These are phyloP conservation scores for Thalassiosira mediterranea DNA, from an alignment of 352 stramenopile genomes.

Conservation along the genomic window DNA sequence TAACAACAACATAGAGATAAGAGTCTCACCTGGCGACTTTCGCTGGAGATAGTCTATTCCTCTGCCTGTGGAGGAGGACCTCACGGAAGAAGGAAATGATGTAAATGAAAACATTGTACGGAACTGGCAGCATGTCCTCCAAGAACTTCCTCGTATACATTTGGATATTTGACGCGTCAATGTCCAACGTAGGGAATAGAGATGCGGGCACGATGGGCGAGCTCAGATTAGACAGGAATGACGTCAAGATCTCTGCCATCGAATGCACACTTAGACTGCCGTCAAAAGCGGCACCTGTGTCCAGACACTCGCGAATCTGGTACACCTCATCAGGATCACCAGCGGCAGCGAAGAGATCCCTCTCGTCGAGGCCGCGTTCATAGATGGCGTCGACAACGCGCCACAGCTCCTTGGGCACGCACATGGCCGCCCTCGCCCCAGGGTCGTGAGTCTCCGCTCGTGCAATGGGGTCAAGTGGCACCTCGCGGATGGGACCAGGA, in stretches of 20 bases:
- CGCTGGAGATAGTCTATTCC: conserved; percentile 72
- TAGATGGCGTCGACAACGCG: conserved; percentile 96
- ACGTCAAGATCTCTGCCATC: conserved; percentile 89
- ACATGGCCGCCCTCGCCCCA: conserved; percentile 72
- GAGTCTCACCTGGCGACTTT: conserved; percentile 71
- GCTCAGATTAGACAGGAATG: conserved; percentile 90
- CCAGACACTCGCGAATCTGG: conserved; percentile 89
- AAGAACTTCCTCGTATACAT: conserved; percentile 80
- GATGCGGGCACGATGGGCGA: conserved; percentile 89
- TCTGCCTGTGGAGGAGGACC: conserved; percentile 84
- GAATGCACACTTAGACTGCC: conserved; percentile 88
- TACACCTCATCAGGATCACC: conserved; percentile 73
- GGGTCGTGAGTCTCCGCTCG: conserved; percentile 67
- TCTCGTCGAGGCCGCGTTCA: conserved; percentile 75
- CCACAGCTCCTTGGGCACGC: conserved; percentile 97
- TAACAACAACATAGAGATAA: too few relatives aligned
- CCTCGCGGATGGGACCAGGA: conserved; percentile 87
- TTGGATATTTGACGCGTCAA: conserved; percentile 87
- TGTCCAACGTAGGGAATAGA: conserved; percentile 86
- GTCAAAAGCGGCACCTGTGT: conserved; percentile 89
- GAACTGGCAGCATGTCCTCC: conserved; percentile 89
- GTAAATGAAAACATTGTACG: conserved; percentile 98
- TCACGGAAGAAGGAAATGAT: conserved; percentile 95
- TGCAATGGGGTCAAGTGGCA: conserved; percentile 67
- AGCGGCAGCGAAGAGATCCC: conserved; percentile 77